phyloP scores from a whole-genome alignment of 352 stramenopile genomes.

The Globisporangium apiculatum region DNA sequence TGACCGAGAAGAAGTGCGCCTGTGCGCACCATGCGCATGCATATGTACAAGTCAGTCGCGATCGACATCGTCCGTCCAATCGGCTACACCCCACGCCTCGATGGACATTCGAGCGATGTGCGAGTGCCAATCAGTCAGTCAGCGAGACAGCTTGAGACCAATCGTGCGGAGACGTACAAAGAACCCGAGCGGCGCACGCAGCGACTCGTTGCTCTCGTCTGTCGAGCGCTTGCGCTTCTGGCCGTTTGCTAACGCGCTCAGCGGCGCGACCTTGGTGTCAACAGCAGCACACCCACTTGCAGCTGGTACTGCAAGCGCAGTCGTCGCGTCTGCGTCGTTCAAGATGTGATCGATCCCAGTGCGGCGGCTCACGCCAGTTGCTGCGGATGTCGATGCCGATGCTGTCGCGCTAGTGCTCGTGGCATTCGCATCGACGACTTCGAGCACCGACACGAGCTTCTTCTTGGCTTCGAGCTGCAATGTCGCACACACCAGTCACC shows the following conservation, averaged over 20 bases:
- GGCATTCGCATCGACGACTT: neutral
- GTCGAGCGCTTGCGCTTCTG: conserved; percentile 11
- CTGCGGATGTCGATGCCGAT: neutral
- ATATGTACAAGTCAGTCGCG: too few species aligned
- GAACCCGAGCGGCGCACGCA: conserved; percentile 1
- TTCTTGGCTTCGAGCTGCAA: conserved; percentile 7
- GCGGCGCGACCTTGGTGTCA: neutral
- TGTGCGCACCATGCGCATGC: conserved; percentile 4
- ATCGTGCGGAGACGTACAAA: conserved; percentile 7
- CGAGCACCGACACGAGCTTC: conserved; percentile 13
- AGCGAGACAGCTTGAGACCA: too few species aligned
- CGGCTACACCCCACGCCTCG: too few species aligned
- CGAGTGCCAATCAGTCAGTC: too few species aligned
- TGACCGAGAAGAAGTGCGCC: conserved; percentile 49
- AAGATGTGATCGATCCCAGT: conserved; percentile 8
- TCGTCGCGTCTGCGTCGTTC: conserved; percentile 6
- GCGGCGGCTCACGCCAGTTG: neutral
- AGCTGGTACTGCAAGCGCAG: neutral
- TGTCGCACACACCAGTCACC: neutral
- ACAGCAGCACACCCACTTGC: neutral
- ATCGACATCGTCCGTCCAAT: too few species aligned
- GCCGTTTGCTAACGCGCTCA: neutral
- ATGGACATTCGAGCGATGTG: too few species aligned
- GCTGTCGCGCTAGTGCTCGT: neutral
- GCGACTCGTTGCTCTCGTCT: neutral